Base-by-base conservation (phyloP, 192 early-diverging fungal genomes). In the Phlyctochytrium arcticum region DNA sequence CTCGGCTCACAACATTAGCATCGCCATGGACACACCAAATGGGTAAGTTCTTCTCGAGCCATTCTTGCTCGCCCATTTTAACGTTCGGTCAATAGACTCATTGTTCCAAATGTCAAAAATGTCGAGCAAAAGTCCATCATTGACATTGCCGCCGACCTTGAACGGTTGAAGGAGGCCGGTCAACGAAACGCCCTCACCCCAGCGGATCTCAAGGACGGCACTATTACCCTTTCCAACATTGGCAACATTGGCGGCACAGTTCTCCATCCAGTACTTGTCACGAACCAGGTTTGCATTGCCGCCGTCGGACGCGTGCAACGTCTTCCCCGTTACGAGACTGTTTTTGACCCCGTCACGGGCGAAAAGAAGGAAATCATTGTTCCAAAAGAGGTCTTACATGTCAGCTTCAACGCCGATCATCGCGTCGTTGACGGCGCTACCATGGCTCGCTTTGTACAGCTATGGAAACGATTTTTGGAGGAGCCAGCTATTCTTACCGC, bases 1-100 rank as follows among this genome's bases (percentile, higher is more conserved):
- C 31, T 79, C 79, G 1, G 73, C 77, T 4, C 96, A 97, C 71
- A 95, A 98, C 74, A 90, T 98, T 65, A 90, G 93, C 37, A 75
- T 98, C 33, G 96, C 96, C 17, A 94, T 98, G 94, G 96, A 98
- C 69, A 95, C 94, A n/a, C 91, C 94, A 5, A 78, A 88, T 56
- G 96, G 96, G 81, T 80, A 34, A 58, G 69, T 73, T 65, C 59
- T 24, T 12, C 12, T 2, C 2, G 1, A 53, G 24, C n/a, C n/a
- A 26, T 32, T n/a, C 10, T 33, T n/a, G 26, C 24, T 50, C 34
- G 3, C 1, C 19, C 15, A 19, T 33, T 2, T 57, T 12, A 1
- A 46, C 21, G 0, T 51, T 34, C 34, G 29, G 21, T 39, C 36
- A 31, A 34, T 64, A 83, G 81, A 1, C 76, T 98, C 32, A 59